A percentile compares a stretch with the other conserved stretches of the same genome.
These are phyloP conservation scores for Calonectria hawksworthii DNA, from an alignment of 2,329 filamentous ascomycete genomes.

Conservation along the genomic window DNA sequence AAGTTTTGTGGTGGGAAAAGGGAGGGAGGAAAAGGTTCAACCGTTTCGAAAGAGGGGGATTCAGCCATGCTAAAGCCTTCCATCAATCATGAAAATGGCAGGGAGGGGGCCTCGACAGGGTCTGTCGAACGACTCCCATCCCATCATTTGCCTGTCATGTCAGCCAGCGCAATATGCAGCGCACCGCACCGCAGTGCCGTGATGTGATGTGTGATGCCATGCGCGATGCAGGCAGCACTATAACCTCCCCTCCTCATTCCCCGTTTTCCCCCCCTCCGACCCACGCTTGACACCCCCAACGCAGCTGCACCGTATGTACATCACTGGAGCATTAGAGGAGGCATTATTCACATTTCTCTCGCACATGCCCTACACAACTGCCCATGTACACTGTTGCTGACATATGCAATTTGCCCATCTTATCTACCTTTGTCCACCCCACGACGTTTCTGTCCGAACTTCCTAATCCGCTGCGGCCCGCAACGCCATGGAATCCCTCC, in stretches of 20 bases:
- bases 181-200: conserved; percentile 11
- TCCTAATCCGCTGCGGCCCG: conserved; percentile 11
- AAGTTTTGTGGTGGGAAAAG: not conserved
- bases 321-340: not conserved
- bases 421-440: not conserved
- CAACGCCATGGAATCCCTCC: conserved; percentile 4
- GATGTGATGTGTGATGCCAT: conserved; percentile 23
- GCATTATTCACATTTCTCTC: conserved; percentile 5
- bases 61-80: conserved; percentile 6
- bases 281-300: not conserved
- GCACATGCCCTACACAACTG: not conserved
- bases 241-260: conserved; percentile 1
- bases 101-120: conserved; percentile 16
- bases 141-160: conserved; percentile 21
- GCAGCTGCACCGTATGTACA: conserved; percentile 3
- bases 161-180: conserved; percentile 22
- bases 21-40: not conserved
- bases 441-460: conserved; percentile 7
- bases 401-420: conserved; percentile 1
- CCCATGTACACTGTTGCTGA: not conserved
- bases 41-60: conserved; percentile 16
- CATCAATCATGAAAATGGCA: conserved; percentile 19
- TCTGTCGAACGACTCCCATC: conserved; percentile 29
- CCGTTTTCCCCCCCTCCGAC: not conserved
- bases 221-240: conserved; percentile 18